These are phyloP conservation scores for Yamadazyma friedrichii DNA, from an alignment of 1,139 yeast species.

Conservation along the genomic window DNA sequence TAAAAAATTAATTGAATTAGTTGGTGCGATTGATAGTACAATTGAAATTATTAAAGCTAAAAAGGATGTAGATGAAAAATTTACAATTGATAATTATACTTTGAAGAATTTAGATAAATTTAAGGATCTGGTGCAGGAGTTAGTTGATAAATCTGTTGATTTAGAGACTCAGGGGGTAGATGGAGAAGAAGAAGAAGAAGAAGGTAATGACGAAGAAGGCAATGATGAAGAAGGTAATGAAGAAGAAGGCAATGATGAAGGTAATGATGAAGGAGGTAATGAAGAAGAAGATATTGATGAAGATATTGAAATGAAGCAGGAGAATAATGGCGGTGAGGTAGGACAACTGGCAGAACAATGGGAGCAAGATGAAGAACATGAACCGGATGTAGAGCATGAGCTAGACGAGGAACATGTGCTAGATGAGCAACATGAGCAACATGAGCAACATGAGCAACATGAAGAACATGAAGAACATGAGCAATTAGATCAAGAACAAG, in stretches of 20 bases:
- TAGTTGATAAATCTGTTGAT: conserved; percentile 18
- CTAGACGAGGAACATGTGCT: too few relatives aligned
- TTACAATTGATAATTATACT: conserved; percentile 42
- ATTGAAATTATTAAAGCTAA: conserved; percentile 24
- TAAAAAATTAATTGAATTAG: conserved; percentile 31
- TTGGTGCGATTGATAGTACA: conserved; percentile 36
- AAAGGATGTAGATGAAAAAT: conserved; percentile 25
- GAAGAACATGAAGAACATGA: too few relatives aligned
- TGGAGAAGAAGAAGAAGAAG: conserved; percentile 6
- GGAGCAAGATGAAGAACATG: too few relatives aligned
- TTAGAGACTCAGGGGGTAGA: conserved; percentile 8
- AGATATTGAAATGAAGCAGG: neutral
- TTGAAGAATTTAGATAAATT: conserved; percentile 50
- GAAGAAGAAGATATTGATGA: conserved; percentile 36
- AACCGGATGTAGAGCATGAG: too few relatives aligned
- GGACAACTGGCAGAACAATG: too few relatives aligned
- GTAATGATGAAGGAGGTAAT: conserved; percentile 3
- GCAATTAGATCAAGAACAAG: too few relatives aligned
- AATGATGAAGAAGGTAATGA: conserved; percentile 10
- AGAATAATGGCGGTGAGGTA: too few relatives aligned
- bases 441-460: too few relatives aligned
- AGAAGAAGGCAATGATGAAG: conserved; percentile 10
- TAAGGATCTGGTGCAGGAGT: conserved; percentile 25
- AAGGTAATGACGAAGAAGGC: conserved; percentile 4
- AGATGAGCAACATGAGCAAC: too few relatives aligned